Evolutionary conservation across 305 asterid genomes (phyloP).

Genomic region (Plantago coronopus): DNA sequence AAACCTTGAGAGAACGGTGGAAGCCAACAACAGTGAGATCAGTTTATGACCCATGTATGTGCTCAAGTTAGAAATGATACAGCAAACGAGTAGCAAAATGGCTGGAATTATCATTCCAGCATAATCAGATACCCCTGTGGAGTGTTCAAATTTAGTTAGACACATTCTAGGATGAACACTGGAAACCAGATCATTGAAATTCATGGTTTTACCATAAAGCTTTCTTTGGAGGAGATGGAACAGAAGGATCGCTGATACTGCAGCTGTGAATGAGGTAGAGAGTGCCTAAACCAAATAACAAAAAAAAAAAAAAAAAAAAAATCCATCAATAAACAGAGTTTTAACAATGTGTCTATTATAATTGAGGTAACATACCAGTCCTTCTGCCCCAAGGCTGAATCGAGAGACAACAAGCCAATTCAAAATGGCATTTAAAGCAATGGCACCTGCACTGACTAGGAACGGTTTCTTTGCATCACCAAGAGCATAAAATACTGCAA

Average conservation of each 20-base stretch:
- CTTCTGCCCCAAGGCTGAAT: constrained; percentile 37
- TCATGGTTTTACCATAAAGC: constrained; percentile 30
- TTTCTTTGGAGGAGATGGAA: constrained; percentile 42
- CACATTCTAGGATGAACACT: neutral
- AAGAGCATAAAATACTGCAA: constrained; percentile 41
- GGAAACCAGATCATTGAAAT: neutral
- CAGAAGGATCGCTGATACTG: constrained; percentile 30
- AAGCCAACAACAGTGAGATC: constrained; percentile 17
- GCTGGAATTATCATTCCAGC: constrained; percentile 29
- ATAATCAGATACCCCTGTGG: constrained; percentile 32
- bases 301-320: neutral
- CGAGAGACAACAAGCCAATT: constrained; percentile 41
- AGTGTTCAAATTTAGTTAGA: neutral
- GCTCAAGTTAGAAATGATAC: constrained; percentile 30
- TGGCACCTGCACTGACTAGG: constrained; percentile 39
- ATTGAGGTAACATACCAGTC: constrained; percentile 32
- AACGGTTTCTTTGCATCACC: constrained; percentile 40
- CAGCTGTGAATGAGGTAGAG: constrained; percentile 42
- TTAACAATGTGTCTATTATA: neutral
- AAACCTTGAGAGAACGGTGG: constrained; percentile 29
- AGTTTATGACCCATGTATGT: constrained; percentile 28
- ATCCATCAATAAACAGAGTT: neutral
- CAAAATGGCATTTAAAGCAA: constrained; percentile 40
- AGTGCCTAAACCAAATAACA: too few species aligned
- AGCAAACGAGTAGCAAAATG: constrained; percentile 30